phyloP scores from a whole-genome alignment of 331 rosid species.

The Telfairia occidentalis region DNA sequence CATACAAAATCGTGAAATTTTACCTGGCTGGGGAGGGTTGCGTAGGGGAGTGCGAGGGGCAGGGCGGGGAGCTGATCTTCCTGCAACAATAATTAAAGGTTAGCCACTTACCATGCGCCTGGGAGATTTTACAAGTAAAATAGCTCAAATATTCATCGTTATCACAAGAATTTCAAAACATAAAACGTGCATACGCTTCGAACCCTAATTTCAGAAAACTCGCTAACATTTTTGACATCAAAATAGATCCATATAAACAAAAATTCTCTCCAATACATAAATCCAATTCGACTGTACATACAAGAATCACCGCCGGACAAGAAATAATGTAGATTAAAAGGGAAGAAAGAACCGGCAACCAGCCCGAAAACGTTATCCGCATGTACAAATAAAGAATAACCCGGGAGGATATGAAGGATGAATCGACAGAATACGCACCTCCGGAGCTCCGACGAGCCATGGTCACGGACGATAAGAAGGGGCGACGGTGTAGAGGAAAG shows the following conservation, averaged over 20 bases:
- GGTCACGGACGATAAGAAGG: neutral
- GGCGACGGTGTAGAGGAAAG: neutral
- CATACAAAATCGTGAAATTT: neutral
- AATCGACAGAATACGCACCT: neutral
- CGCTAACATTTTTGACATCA: neutral
- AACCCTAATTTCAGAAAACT: neutral
- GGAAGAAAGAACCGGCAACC: neutral
- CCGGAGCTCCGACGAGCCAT: slow-evolving; percentile 15
- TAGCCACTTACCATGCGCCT: neutral
- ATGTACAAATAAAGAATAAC: neutral
- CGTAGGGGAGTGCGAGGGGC: slow-evolving; percentile 6
- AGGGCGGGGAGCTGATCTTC: slow-evolving; percentile 12
- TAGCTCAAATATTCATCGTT: neutral
- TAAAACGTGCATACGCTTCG: neutral
- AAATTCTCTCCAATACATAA: neutral
- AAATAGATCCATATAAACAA: neutral
- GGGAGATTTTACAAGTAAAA: neutral
- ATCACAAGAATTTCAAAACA: neutral
- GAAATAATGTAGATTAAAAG: neutral
- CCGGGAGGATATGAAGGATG: neutral
- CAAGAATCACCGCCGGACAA: neutral
- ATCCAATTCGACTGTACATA: neutral
- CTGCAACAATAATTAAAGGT: neutral
- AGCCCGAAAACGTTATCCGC: neutral
- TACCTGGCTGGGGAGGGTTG: slow-evolving; percentile 10